Conservation (phyloP, 108 stramenopile genomes). For the Cyclotella atomus region DNA sequence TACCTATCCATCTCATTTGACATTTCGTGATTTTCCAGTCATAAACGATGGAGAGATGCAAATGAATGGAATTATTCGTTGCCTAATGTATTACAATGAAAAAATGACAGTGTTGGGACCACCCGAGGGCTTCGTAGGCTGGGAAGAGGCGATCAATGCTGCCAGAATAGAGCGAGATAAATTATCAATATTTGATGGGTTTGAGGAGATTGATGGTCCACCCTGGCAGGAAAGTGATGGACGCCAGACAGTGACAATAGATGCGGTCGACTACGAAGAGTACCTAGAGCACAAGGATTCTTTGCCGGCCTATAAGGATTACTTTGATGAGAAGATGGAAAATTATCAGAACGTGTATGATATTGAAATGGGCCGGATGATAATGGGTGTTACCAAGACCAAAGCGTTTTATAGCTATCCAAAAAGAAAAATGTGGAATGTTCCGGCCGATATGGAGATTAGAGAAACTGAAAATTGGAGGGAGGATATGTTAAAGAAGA, state of each 20-base stretch:
- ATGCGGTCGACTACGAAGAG: not conserved
- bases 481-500: conserved; percentile 3
- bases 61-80: not conserved
- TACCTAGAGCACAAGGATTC: not conserved
- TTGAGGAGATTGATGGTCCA: not conserved
- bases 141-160: not conserved
- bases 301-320: not conserved
- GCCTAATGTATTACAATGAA: not conserved
- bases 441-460: conserved; percentile 18
- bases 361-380: not conserved
- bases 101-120: not conserved
- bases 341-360: not conserved
- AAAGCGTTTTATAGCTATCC: conserved; percentile 23
- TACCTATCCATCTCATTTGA: not conserved
- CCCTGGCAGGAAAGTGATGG: not conserved
- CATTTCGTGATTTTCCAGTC: not conserved
- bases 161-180: not conserved
- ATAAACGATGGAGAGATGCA: not conserved
- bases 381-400: not conserved
- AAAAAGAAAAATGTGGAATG: conserved; percentile 6
- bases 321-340: not conserved
- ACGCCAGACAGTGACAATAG: not conserved
- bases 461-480: conserved; percentile 6
- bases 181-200: not conserved
- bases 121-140: not conserved